A percentile compares a stretch with the other conserved stretches of the same genome.
Evolutionary conservation across 768 basidiomycete species (phyloP).

Genomic region (Ramaria rubella): DNA sequence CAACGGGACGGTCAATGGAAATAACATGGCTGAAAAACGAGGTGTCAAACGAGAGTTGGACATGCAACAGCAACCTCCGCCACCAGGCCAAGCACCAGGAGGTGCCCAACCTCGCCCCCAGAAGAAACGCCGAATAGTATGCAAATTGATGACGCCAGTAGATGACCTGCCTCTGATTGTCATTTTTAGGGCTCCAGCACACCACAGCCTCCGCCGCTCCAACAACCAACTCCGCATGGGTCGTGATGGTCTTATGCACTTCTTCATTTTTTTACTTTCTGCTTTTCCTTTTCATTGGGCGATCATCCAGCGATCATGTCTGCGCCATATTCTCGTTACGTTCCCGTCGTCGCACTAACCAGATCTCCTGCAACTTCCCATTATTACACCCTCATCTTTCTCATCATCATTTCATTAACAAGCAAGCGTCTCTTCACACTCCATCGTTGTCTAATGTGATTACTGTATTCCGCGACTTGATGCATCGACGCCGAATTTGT

Average conservation of each 20-base stretch:
- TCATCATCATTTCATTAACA: too few species aligned
- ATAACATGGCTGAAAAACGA: slow-evolving; percentile 9
- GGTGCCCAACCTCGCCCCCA: slow-evolving; percentile 49
- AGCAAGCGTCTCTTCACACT: too few species aligned
- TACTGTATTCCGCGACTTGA: too few species aligned
- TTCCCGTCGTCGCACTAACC: too few species aligned
- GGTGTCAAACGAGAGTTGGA: slow-evolving; percentile 19
- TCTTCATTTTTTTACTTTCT: background rate
- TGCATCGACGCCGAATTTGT: too few species aligned
- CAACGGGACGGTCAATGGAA: slow-evolving; percentile 19
- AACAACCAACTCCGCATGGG: slow-evolving; percentile 68
- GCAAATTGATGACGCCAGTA: slow-evolving; percentile 20
- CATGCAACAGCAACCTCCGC: slow-evolving; percentile 22
- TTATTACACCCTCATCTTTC: too few species aligned
- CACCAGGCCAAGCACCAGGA: slow-evolving; percentile 47
- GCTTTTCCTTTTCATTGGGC: too few species aligned
- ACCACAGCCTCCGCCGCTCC: slow-evolving; percentile 29
- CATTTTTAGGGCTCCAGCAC: slow-evolving; percentile 6
- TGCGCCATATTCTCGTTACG: background rate
- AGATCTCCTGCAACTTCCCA: too few species aligned
- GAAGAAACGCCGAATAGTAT: slow-evolving; percentile 72
- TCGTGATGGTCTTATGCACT: slow-evolving; percentile 29
- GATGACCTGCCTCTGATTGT: background rate
- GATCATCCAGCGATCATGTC: background rate
- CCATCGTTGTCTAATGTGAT: too few species aligned